Percentiles rank a stretch among this genome's conserved stretches.
Conservation (phyloP, 1,139 yeast species). For the Ogataea hybrid region DNA sequence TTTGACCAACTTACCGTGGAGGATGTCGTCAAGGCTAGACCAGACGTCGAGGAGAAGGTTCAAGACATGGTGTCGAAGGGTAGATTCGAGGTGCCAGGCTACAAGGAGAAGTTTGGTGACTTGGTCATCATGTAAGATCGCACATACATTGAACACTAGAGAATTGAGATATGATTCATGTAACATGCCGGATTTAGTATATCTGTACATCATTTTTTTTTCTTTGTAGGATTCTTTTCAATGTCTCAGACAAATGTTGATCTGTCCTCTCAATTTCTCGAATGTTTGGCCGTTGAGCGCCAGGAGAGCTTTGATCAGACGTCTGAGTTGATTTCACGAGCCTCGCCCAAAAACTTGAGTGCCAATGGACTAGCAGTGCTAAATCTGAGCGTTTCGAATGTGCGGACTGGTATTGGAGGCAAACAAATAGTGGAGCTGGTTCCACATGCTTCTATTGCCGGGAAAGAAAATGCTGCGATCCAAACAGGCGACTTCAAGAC, state of each 20-base stretch:
- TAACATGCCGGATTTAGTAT: neutral
- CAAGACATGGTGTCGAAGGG: conserved; percentile 94
- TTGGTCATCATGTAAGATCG: conserved; percentile 80
- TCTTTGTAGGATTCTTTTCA: no score
- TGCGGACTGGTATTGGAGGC: conserved; percentile 82
- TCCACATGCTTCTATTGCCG: conserved; percentile 44
- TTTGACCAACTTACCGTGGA: conserved; percentile 95
- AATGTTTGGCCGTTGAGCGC: conserved; percentile 56
- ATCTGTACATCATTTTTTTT: neutral
- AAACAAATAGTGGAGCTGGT: conserved; percentile 64
- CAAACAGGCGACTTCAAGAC: conserved; percentile 59
- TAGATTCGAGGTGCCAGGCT: conserved; percentile 98
- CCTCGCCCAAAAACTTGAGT: conserved; percentile 66
- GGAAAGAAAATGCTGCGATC: conserved; percentile 30
- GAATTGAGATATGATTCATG: conserved; percentile 9
- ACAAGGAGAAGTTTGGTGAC: conserved; percentile 96
- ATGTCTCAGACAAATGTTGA: conserved; percentile 17
- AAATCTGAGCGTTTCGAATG: conserved; percentile 57
- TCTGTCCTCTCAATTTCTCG: conserved; percentile 45
- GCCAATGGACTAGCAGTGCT: conserved; percentile 71
- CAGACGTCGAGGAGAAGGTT: conserved; percentile 96
- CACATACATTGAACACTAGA: conserved; percentile 9
- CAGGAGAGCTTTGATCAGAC: conserved; percentile 58
- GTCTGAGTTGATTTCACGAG: conserved; percentile 43
- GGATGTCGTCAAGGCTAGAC: conserved; percentile 92